Evolutionary conservation across 73 alveolate species (phyloP).

Genomic region (Uronychia binucleata): DNA sequence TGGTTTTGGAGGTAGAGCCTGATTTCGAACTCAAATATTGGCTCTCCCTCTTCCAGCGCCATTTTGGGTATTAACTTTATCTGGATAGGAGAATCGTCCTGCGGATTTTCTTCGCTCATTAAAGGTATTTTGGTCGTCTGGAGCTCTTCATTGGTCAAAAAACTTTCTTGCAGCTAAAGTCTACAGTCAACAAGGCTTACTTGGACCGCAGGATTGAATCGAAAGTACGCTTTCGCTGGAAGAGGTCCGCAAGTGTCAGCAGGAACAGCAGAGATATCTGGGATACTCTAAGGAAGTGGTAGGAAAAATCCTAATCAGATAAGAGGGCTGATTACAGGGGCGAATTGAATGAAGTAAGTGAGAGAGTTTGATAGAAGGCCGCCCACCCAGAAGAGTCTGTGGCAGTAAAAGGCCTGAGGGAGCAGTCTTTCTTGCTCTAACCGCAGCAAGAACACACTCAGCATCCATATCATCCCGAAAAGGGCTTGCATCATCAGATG

Average conservation of each 20-base stretch:
- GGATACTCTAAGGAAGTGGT: background rate
- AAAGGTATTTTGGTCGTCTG: background rate
- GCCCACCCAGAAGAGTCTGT: background rate
- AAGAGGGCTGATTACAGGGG: background rate
- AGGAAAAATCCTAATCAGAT: background rate
- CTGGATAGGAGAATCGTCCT: background rate
- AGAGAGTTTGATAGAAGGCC: background rate
- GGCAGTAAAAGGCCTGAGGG: background rate
- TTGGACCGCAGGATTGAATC: background rate
- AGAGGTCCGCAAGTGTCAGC: background rate
- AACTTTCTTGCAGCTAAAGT: background rate
- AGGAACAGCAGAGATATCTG: background rate
- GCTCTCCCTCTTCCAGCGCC: background rate
- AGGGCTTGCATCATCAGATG: too few relatives aligned
- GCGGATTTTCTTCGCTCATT: background rate
- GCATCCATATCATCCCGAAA: background rate
- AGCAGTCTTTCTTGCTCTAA: background rate
- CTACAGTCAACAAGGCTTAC: background rate
- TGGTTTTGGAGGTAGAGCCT: background rate
- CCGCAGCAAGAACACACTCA: background rate
- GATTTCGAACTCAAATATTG: background rate
- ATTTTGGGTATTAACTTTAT: background rate
- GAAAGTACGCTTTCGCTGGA: background rate
- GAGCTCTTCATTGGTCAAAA: background rate
- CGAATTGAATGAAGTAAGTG: background rate